Evolutionary conservation across 2,329 filamentous ascomycete species (phyloP), one percentile per base, ranked within the genome.

Genomic region (Emergomyces pasteurianus): DNA sequence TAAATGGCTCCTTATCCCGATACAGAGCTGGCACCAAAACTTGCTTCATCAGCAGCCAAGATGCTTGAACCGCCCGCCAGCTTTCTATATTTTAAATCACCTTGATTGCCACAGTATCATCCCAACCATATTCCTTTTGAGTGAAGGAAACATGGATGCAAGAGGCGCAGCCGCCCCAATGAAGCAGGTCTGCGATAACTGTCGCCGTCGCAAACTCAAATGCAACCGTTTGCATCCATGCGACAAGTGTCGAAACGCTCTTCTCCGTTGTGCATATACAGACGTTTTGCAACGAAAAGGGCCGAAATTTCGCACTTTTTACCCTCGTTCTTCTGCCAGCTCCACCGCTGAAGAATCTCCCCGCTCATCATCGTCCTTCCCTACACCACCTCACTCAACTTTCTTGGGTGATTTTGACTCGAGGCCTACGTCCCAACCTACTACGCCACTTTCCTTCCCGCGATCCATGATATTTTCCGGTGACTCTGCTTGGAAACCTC

Each of bases 171-270:
- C 9, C 16, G 3, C 31, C n/a, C 26, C 47, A 26, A 58, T 58
- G 28, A 75, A 74, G 61, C 73, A 75, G 64, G 72, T 73, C 53
- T 75, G 73, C 61, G 73, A 75, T 59, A 75, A 74, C 59, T 77
- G 75, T 66, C 71, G 75, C 36, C 68, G 70, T 18, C 72, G 75
- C 54, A 77, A 77, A 61, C 74, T 77, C 60, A 77, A 75, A 68
- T 77, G 75, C 61, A 53, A 72, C 70, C 67, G 73, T 69, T 64
- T 67, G 67, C 16, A 67, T 57, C 75, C 75, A 2, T 77, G 75
- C 64, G 73, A 77, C 57, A 76, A 74, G 63, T 75, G 73, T 52
- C 67, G 71, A 46, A 68, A 70, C 2, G 65, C 74, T 26, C 67
- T 75, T 21, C 66, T 75, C 21, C 72, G 70, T 9, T 75, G 73